Evolutionary conservation across 768 basidiomycete genomes (phyloP).

Genomic region (Pleurotus cornucopiae): DNA sequence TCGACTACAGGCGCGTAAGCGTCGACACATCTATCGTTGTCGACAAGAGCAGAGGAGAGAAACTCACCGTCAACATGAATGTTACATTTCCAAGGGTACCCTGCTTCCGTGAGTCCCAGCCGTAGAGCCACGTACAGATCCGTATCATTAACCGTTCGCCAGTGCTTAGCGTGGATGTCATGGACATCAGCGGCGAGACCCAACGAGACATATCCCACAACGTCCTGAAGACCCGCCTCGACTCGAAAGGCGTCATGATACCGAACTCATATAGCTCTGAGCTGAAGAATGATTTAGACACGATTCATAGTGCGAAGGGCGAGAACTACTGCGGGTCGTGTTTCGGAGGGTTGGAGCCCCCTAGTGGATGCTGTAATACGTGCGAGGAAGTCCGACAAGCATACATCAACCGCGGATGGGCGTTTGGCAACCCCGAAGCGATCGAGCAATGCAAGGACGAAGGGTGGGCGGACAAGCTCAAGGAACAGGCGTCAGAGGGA

Average conservation of each 20-base stretch:
- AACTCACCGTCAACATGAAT: slow-evolving; percentile 86
- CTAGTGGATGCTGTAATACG: slow-evolving; percentile 86
- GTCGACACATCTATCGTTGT: slow-evolving; percentile 92
- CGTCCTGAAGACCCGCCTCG: slow-evolving; percentile 78
- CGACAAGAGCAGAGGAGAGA: slow-evolving; percentile 93
- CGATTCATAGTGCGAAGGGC: slow-evolving; percentile 56
- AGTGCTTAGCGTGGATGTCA: slow-evolving; percentile 96
- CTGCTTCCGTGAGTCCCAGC: slow-evolving; percentile 78
- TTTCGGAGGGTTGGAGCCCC: slow-evolving; percentile 80
- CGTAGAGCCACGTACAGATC: not conserved
- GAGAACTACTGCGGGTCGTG: slow-evolving; percentile 89
- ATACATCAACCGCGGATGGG: slow-evolving; percentile 93
- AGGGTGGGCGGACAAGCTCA: slow-evolving; percentile 92
- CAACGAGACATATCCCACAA: slow-evolving; percentile 91
- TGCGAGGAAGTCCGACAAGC: slow-evolving; percentile 93
- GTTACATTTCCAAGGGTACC: slow-evolving; percentile 95
- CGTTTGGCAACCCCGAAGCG: slow-evolving; percentile 83
- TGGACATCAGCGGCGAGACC: slow-evolving; percentile 97
- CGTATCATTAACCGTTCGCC: not conserved
- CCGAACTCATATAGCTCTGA: slow-evolving; percentile 53
- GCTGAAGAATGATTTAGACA: slow-evolving; percentile 85
- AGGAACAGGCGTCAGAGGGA: slow-evolving; percentile 89
- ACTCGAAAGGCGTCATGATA: slow-evolving; percentile 53
- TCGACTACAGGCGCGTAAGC: slow-evolving; percentile 87
- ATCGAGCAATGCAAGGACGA: slow-evolving; percentile 96